Base-by-base conservation (phyloP, 352 stramenopile species). In the Pythium periplocum region DNA sequence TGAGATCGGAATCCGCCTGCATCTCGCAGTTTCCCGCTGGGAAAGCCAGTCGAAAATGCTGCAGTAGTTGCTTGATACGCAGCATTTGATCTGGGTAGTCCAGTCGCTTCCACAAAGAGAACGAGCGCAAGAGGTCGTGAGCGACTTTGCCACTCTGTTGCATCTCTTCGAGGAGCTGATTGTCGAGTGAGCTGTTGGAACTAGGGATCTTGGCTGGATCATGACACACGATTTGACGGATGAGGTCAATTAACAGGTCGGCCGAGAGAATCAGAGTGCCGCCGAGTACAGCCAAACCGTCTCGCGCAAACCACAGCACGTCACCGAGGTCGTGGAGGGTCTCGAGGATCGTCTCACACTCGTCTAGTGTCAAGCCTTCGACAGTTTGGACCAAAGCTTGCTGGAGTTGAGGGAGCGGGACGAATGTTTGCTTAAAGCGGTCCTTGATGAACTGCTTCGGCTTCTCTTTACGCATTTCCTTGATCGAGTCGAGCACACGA, bases 21-120 rank as follows among this genome's bases (percentile, higher is more conserved):
- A 65, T 60, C 5, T 45, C 41, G n/a, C 2, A 11, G 17, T 49
- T 43, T 12, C 54, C 52, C 3, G 52, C 51, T 5, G 58, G 51
- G 34, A 60, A 65, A 8, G 58, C 58, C 1, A 65, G 30, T n/a
- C 60, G 51, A 35, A 60, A 60, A 12, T 56, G 48, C 36, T 65
- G 47, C 0, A 66, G 48, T 2, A 66, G 35, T 32, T 46, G 47
- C 59, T 66, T 66, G 48, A 66, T 26, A 26, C 17, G 17, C 17
- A 26, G 17, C 17, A 26, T 26, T 26, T 26, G 17, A 26, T 26
- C 17, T 26, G 17, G 17, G 17, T 26, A 26, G 17, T 26, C 17
- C 17, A 52, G 45, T 5, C 10, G 2, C 45, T 44, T 53, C 6
- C 53, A 38, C 4, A 26, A 26, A 26, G 17, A 26, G 17, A 26